Conservation (phyloP, 1,284 basidiomycete genomes). For the Ceratobasidium sp. region DNA sequence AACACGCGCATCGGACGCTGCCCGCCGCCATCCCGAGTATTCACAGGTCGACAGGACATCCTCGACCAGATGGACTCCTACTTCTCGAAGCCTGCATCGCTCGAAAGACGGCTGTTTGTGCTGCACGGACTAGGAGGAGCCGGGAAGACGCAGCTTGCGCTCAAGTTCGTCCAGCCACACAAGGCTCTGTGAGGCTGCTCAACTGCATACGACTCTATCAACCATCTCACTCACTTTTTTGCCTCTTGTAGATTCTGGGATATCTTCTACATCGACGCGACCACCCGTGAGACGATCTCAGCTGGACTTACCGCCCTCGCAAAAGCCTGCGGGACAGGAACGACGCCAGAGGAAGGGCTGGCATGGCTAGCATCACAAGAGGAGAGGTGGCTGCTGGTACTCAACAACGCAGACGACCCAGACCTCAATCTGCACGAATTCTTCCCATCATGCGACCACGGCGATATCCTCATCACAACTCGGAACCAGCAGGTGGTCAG, state of each 20-base stretch:
- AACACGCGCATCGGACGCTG: too few species aligned
- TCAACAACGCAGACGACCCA: conserved; percentile 2
- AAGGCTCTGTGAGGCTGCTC: not conserved
- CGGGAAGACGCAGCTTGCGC: conserved; percentile 3
- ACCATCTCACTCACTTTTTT: not conserved
- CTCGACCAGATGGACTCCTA: not conserved
- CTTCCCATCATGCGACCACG: conserved; percentile 11
- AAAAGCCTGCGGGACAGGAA: not conserved
- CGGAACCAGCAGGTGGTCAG: conserved; percentile 4
- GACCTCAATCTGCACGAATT: not conserved
- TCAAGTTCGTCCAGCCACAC: conserved; percentile 4
- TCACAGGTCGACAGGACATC: not conserved
- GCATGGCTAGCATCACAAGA: conserved; percentile 20
- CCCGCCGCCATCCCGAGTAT: not conserved
- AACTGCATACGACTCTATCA: not conserved
- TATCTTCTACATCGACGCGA: conserved; percentile 29
- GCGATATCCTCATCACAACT: conserved; percentile 28
- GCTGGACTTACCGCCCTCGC: not conserved
- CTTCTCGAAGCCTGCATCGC: not conserved
- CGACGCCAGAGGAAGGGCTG: conserved; percentile 1
- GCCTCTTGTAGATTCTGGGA: not conserved
- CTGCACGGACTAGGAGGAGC: conserved; percentile 16
- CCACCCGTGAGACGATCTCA: not conserved
- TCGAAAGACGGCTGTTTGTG: not conserved
- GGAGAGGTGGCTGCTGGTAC: conserved; percentile 19